Evolutionary conservation across 352 stramenopile genomes (phyloP).

Genomic region (Phytopythium sindhum): DNA sequence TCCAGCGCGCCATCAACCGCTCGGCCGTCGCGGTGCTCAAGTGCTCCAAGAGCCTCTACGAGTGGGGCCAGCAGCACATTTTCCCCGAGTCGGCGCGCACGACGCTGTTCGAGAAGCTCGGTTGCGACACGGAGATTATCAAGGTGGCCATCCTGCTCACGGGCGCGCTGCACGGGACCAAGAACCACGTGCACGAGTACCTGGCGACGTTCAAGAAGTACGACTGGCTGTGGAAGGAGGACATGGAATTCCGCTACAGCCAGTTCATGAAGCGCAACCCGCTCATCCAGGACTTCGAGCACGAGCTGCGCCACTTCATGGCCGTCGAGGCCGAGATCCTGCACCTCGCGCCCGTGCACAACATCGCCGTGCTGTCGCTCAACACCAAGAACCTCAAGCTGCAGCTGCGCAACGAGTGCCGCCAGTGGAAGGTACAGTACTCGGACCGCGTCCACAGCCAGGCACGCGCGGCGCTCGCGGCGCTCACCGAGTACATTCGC

Average conservation of each 20-base stretch:
- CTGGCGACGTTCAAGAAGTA: conserved; percentile 85
- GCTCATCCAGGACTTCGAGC: conserved; percentile 81
- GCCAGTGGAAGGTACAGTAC: conserved; percentile 86
- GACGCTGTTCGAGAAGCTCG: no score
- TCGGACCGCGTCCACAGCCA: conserved; percentile 81
- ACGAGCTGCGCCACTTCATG: conserved; percentile 80
- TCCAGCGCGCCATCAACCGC: conserved; percentile 83
- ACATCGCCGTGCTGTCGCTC: conserved; percentile 82
- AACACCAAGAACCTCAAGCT: conserved; percentile 89
- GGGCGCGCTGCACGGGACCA: conserved; percentile 76
- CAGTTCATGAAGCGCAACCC: conserved; percentile 84
- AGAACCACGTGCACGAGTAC: conserved; percentile 85
- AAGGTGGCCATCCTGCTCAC: conserved; percentile 86
- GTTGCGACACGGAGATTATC: conserved; percentile 42
- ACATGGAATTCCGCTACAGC: conserved; percentile 85
- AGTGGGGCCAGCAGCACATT: conserved; percentile 76
- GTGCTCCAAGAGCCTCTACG: conserved; percentile 76
- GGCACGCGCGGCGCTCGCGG: conserved; percentile 52
- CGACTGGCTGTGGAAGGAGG: conserved; percentile 89
- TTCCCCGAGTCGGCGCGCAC: conserved; percentile 18
- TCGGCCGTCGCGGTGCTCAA: conserved; percentile 74
- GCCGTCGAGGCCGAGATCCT: conserved; percentile 75
- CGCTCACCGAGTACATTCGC: conserved; percentile 78
- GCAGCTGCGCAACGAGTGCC: conserved; percentile 79
- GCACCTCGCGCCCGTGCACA: conserved; percentile 73